These are phyloP conservation scores for Camellia lanceoleosa DNA, from an alignment of 148 eudicot genomes.

Conservation along the genomic window DNA sequence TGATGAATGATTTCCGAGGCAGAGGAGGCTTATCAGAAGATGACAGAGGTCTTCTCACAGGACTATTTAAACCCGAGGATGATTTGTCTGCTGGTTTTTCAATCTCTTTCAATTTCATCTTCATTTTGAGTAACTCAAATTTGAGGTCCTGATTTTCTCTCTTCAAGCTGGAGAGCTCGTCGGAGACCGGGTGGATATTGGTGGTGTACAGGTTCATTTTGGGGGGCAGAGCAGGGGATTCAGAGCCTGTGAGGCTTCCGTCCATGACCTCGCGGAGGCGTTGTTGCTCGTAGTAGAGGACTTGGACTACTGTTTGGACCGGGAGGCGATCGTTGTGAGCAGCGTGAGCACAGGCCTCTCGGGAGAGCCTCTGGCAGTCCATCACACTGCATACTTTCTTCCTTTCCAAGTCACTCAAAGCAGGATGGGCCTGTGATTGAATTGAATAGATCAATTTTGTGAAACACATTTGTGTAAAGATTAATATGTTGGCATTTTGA, in stretches of 20 bases:
- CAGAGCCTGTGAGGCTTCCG: constrained; percentile 7
- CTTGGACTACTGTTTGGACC: constrained; percentile 85
- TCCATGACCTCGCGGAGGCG: constrained; percentile 63
- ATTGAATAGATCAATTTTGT: neutral
- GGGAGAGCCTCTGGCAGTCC: constrained; percentile 93
- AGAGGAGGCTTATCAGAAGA: constrained; percentile 49
- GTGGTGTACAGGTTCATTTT: constrained; percentile 16
- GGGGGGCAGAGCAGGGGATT: constrained; percentile 30
- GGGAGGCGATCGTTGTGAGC: constrained; percentile 96
- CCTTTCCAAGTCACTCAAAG: constrained; percentile 66
- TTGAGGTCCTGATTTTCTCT: constrained; percentile 79
- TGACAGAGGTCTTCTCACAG: constrained; percentile 22
- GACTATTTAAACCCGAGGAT: constrained; percentile 22
- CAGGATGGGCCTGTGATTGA: constrained; percentile 67
- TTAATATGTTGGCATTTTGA: neutral
- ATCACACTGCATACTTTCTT: constrained; percentile 86
- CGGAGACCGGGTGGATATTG: constrained; percentile 22
- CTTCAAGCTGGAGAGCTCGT: constrained; percentile 44
- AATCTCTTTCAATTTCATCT: constrained; percentile 58
- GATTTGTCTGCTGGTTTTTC: constrained; percentile 39
- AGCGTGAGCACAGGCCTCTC: constrained; percentile 92
- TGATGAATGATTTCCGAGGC: constrained; percentile 61
- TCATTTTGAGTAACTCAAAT: constrained; percentile 68
- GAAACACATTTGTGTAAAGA: neutral
- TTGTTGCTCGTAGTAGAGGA: constrained; percentile 87